Base-by-base conservation (phyloP, 331 rosid species). In the Prunus yedoensis region DNA sequence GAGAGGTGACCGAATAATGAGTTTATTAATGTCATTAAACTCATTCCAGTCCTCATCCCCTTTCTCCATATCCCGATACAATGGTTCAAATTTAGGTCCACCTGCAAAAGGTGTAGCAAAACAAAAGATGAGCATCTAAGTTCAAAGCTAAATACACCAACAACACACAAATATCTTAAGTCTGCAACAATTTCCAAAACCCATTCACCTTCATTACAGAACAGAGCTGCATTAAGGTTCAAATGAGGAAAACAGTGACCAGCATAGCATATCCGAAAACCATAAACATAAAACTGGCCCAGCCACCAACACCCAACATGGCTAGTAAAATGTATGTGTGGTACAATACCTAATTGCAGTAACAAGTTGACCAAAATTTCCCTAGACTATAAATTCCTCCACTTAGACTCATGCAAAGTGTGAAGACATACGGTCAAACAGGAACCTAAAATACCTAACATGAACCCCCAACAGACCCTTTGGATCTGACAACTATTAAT, bases 11-110 rank as follows among this genome's bases (percentile, higher is more conserved):
- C 99, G 91, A 66, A 94, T 94, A 80, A 94, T 92, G 76, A 92
- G 97, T 70, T 94, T 94, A 85, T 94, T 94, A 49, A 94, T 92
- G 88, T 94, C 99, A 85, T 94, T 94, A 77, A 94, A 94, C 90
- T 94, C 99, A 78, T 94, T 94, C 99, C 99, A 94, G 74, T 94
- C 99, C 84, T 92, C 99, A 72, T 94, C 99, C 68, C 97, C 97
- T 81, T 85, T 90, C 87, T 90, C 99, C 96, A 89, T 92, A 83
- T 94, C 99, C 49, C 97, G 92, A 74, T 92, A 94, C 81, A 94
- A 87, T 17, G 99, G 99, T 91, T 94, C 99, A 79, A 94, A 94
- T 70, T 94, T 94, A 56, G 97, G 99, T 66, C 99, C 99, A 75
- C 98, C 98, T 94, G 83, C 64, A 85, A 12, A 56, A 46, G 57